phyloP scores from a whole-genome alignment of 345 rosid genomes.

The Cochlearia excelsa region DNA sequence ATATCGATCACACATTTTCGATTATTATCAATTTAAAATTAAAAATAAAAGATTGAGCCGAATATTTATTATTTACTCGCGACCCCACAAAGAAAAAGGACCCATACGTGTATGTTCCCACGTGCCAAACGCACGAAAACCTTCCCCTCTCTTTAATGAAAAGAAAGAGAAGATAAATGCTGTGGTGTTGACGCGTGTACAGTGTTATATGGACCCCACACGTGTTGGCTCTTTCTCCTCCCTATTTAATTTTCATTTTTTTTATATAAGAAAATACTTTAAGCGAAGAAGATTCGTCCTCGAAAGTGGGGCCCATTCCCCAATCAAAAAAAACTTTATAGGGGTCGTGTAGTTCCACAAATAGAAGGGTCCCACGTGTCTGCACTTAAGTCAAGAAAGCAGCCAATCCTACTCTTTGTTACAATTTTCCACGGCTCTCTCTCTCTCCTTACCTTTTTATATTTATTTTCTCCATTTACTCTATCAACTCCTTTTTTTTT shows the following conservation, averaged over 20 bases:
- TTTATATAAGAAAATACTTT: not conserved
- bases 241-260: constrained; percentile 20
- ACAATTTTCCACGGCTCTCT: constrained; percentile 36
- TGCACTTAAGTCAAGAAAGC: constrained; percentile 37
- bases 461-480: constrained; percentile 33
- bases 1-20: constrained; percentile 22
- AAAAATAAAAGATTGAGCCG: constrained; percentile 3
- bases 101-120: constrained; percentile 17
- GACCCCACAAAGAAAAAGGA: not conserved
- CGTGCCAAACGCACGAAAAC: constrained; percentile 34
- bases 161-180: constrained; percentile 9
- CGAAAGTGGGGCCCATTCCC: constrained; percentile 24
- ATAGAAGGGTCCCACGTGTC: constrained; percentile 38
- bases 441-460: constrained; percentile 22
- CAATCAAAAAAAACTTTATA: constrained; percentile 32
- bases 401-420: constrained; percentile 34
- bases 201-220: constrained; percentile 28
- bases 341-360: constrained; percentile 37
- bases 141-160: not conserved
- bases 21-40: constrained; percentile 14
- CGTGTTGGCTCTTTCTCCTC: constrained; percentile 31
- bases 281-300: constrained; percentile 37
- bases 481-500: constrained; percentile 3
- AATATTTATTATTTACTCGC: constrained; percentile 2
- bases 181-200: constrained; percentile 42